Conservation (phyloP, 345 rosid species). For the Angophora floribunda region DNA sequence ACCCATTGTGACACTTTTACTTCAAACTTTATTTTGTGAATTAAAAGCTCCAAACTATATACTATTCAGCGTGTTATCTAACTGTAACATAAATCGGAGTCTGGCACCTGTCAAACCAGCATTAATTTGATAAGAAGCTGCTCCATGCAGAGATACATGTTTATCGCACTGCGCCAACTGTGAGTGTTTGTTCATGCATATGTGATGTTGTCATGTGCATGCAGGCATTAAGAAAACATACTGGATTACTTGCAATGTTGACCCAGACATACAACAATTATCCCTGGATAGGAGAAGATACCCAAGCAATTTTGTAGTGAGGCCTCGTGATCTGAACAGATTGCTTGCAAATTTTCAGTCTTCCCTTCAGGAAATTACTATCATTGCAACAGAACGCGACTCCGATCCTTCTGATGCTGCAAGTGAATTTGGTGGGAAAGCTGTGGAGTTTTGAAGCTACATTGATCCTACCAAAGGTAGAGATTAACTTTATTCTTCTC, state of each 20-base stretch:
- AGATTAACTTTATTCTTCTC: not conserved
- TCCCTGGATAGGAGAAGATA: constrained; percentile 68
- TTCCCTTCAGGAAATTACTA: constrained; percentile 85
- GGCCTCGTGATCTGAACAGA: constrained; percentile 60
- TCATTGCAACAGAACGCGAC: constrained; percentile 61
- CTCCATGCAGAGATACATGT: not conserved
- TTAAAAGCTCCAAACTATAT: no score
- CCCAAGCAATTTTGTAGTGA: constrained; percentile 54
- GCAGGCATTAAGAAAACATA: constrained; percentile 71
- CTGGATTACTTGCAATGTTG: constrained; percentile 81
- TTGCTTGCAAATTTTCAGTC: constrained; percentile 71
- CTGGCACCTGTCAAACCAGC: not conserved
- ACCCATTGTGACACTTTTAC: no score
- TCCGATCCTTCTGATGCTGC: constrained; percentile 59
- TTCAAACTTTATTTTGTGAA: no score
- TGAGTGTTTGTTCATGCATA: not conserved
- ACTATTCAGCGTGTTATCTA: not conserved
- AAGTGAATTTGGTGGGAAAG: constrained; percentile 62
- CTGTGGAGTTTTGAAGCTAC: constrained; percentile 83
- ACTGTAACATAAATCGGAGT: not conserved
- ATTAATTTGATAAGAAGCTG: not conserved
- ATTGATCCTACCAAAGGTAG: constrained; percentile 77
- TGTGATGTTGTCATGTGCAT: not conserved
- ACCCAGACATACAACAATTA: constrained; percentile 65
- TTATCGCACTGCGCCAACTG: not conserved